Evolutionary conservation across 352 stramenopile species (phyloP), one percentile per base, ranked within the genome.

Genomic region (Phytophthora citricola): DNA sequence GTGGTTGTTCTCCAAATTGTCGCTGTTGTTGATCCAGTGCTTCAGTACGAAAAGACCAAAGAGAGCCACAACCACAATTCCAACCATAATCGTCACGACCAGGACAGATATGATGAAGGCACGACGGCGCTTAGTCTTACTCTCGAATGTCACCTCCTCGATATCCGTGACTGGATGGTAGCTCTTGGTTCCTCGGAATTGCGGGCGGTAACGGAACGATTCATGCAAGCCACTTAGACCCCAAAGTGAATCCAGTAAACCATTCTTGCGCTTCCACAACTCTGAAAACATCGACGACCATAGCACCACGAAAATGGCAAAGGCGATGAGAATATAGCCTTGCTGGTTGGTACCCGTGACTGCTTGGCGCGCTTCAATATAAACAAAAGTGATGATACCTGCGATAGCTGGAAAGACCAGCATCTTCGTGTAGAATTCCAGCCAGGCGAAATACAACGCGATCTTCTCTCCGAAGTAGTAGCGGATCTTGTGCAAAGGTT

Each of bases 401-500:
- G 86, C 70, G 8, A 95, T 79, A 8, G 83, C 71, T 11, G 91
- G 89, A 38, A 96, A 81, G 1, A 97, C 20, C 4, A 98, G 78
- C 87, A 96, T 95, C 76, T 95, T 95, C n/a, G 91, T 97, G 78
- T 97, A 97, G 57, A 96, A 97, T 9, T 91, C 90, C 31, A 98
- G 78, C 83, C 90, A 97, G 9, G 89, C 90, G 67, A 98, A 98
- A 65, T 98, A 98, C 26, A 97, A 82, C 27, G 86, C 90, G 14
- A 97, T 85, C 57, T 94, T 93, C 58, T 97, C 90, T 52, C 92
- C 92, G 79, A 97, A 97, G 71, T 98, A 98, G 49, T 81, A 86
- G 7, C 87, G 86, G 45, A 98, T 94, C 45, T 93, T 89, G 72
- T 94, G 81, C 11, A 97, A 66, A 17, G 91, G 90, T 57, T 97